These are phyloP conservation scores for Penicillium fimorum DNA, from an alignment of 495 filamentous ascomycete genomes.

Conservation along the genomic window DNA sequence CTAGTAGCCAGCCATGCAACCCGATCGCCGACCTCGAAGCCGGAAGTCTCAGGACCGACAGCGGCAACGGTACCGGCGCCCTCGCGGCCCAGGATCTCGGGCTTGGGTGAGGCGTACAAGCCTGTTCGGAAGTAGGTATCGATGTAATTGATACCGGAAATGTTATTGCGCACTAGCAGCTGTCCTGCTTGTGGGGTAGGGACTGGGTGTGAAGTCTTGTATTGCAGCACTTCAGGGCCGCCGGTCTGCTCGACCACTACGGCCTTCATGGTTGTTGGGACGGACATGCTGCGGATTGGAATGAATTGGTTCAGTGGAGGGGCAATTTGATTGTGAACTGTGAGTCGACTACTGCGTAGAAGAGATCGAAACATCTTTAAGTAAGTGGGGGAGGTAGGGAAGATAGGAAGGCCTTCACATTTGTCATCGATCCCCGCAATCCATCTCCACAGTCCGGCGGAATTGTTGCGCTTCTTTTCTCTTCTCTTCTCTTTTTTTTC, in stretches of 20 bases:
- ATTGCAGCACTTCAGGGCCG: constrained; percentile 74
- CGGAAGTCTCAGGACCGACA: constrained; percentile 45
- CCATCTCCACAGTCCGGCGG: background rate
- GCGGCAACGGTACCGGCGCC: constrained; percentile 63
- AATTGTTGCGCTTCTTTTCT: background rate
- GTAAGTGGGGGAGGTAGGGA: background rate
- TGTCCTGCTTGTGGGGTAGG: constrained; percentile 68
- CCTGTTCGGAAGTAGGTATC: constrained; percentile 86
- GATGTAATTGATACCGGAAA: constrained; percentile 87
- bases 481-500: background rate
- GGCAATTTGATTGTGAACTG: constrained; percentile 23
- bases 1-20: constrained; percentile 63
- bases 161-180: constrained; percentile 81
- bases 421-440: constrained; percentile 7
- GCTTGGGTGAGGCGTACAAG: constrained; percentile 74
- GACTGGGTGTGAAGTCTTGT: constrained; percentile 72
- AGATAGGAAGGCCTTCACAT: background rate
- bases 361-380: constrained; percentile 18
- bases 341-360: constrained; percentile 22
- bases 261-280: constrained; percentile 72
- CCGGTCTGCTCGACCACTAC: constrained; percentile 73
- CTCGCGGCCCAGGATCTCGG: constrained; percentile 83
- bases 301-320: constrained; percentile 3
- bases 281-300: constrained; percentile 34
- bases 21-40: constrained; percentile 60